Evolutionary conservation across 163 green algal species (phyloP).

Genomic region (Trebouxia gelatinosa): DNA sequence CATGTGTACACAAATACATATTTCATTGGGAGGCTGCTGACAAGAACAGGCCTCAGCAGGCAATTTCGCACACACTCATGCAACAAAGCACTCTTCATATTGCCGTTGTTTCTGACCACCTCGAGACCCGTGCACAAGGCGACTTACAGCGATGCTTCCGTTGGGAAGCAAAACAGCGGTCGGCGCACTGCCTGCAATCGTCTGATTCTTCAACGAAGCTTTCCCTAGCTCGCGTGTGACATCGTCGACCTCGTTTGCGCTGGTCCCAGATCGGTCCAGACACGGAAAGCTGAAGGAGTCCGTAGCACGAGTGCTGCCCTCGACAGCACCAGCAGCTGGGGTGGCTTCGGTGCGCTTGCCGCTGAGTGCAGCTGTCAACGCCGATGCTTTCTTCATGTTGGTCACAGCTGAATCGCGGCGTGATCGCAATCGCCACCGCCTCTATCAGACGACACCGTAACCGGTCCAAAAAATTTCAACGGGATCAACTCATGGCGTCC

Average conservation of each 20-base stretch:
- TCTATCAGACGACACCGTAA: too few species aligned
- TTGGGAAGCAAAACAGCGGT: slow-evolving; percentile 25
- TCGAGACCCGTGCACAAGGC: neutral
- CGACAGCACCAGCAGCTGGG: neutral
- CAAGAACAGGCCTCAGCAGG: neutral
- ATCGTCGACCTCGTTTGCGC: neutral
- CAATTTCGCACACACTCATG: neutral
- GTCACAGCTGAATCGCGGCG: too few species aligned
- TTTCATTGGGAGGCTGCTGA: neutral
- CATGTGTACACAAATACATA: neutral
- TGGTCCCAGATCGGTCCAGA: neutral
- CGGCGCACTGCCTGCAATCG: slow-evolving; percentile 6
- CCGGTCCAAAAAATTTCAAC: too few species aligned
- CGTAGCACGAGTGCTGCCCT: neutral
- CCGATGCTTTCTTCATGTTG: slow-evolving; percentile 31
- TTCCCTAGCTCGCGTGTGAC: neutral
- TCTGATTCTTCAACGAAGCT: neutral
- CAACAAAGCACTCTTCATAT: neutral
- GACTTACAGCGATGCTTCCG: slow-evolving; percentile 29
- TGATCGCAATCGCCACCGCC: too few species aligned
- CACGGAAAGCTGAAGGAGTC: slow-evolving; percentile 28
- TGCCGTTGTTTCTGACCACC: neutral
- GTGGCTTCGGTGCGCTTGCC: slow-evolving; percentile 10
- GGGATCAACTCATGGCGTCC: too few species aligned
- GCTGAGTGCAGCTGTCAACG: slow-evolving; percentile 25